Conservation (phyloP, 2,329 filamentous ascomycete species). For the Talaromyces sp. region DNA sequence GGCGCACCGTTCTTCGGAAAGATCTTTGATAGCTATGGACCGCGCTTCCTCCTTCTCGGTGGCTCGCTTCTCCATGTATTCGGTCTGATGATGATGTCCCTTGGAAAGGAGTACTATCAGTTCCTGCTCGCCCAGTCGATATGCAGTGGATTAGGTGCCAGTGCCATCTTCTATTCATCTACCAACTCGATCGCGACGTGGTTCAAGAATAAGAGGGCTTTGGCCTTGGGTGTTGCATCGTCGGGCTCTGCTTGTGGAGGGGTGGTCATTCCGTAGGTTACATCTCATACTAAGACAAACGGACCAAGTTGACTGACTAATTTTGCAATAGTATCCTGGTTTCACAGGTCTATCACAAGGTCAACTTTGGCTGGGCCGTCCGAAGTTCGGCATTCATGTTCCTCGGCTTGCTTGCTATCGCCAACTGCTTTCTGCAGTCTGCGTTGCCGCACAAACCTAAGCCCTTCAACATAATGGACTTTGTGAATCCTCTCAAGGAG, state of each 20-base stretch:
- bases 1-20: slow-evolving; percentile 52
- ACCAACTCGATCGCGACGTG: slow-evolving; percentile 49
- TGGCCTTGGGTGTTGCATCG: slow-evolving; percentile 16
- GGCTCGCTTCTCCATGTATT: slow-evolving; percentile 46
- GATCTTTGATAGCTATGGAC: slow-evolving; percentile 49
- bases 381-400: slow-evolving; percentile 56
- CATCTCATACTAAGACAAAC: background rate
- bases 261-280: slow-evolving; percentile 46
- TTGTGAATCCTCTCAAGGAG: background rate
- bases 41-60: slow-evolving; percentile 40
- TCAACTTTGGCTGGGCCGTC: slow-evolving; percentile 56
- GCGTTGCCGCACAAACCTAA: slow-evolving; percentile 27
- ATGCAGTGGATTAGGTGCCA: slow-evolving; percentile 49
- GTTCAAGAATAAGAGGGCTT: background rate
- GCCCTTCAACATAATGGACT: background rate
- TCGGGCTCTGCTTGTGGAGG: slow-evolving; percentile 47
- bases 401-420: slow-evolving; percentile 52
- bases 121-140: slow-evolving; percentile 49
- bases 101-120: slow-evolving; percentile 49
- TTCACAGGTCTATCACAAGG: slow-evolving; percentile 47
- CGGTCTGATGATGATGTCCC: slow-evolving; percentile 50
- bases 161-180: slow-evolving; percentile 47
- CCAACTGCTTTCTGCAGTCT: slow-evolving; percentile 49
- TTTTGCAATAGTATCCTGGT: slow-evolving; percentile 48
- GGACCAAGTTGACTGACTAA: background rate